phyloP scores from a whole-genome alignment of 2,329 filamentous ascomycete genomes.

The Clarireedia monteithiana region DNA sequence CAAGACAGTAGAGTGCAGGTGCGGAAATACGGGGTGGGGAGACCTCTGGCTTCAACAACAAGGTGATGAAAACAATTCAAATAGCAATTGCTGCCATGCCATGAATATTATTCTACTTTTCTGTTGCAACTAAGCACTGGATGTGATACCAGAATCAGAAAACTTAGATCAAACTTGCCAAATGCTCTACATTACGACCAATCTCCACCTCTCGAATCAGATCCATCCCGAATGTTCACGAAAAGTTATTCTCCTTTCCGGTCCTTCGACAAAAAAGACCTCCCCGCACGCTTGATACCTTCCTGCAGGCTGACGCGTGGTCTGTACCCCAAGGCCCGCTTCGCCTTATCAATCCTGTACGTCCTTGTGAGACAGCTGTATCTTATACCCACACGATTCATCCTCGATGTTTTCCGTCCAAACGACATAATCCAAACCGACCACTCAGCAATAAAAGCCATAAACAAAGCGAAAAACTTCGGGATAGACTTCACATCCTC shows the following conservation, averaged over 20 bases:
- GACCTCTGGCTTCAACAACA: no score
- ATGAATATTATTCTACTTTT: no score
- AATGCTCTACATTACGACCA: neutral
- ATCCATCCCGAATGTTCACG: no score
- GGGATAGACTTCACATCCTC: conserved; percentile 10
- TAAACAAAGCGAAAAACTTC: neutral
- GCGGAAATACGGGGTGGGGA: no score
- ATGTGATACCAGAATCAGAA: no score
- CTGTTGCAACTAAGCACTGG: no score
- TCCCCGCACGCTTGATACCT: neutral
- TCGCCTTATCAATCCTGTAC: neutral
- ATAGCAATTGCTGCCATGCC: no score
- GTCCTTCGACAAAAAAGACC: neutral
- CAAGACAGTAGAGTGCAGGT: no score
- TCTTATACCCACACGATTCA: neutral
- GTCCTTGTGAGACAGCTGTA: neutral
- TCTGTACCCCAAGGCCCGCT: neutral
- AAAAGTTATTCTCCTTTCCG: neutral
- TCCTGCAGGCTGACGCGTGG: neutral
- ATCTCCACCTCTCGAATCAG: neutral
- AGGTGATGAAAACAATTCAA: no score
- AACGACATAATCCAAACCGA: conserved; percentile 11
- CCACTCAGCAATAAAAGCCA: conserved; percentile 15
- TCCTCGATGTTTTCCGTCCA: conserved; percentile 1
- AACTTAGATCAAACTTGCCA: no score